Evolutionary conservation across 257 asterid genomes (phyloP).

Genomic region (Nicotiana noctiflora): DNA sequence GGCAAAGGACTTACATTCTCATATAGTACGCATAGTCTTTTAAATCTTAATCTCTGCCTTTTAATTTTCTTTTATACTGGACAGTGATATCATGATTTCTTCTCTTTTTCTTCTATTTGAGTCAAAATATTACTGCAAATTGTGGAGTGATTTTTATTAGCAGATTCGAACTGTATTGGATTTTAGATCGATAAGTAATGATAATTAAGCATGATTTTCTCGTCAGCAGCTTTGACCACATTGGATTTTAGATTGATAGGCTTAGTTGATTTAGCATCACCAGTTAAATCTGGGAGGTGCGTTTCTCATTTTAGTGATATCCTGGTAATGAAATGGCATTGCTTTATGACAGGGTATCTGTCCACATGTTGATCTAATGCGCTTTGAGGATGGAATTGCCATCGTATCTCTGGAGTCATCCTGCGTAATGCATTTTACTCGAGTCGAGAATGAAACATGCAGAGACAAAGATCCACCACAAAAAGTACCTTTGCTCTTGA

Average conservation of each 20-base stretch:
- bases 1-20: not conserved
- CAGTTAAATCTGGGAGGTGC: not conserved
- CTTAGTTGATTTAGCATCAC: not conserved
- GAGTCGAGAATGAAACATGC: slow-evolving; percentile 21
- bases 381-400: slow-evolving; percentile 90
- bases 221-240: not conserved
- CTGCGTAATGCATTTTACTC: slow-evolving; percentile 73
- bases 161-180: not conserved
- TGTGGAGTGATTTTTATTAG: not conserved
- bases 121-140: not conserved
- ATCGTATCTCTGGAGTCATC: slow-evolving; percentile 67
- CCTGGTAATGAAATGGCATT: not conserved
- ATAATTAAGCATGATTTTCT: not conserved
- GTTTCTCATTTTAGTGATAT: not conserved
- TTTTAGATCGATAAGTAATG: not conserved
- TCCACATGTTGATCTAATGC: slow-evolving; percentile 87
- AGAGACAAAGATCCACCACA: not conserved
- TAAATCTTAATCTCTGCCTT: no score
- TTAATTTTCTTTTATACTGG: not conserved
- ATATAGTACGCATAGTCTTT: not conserved
- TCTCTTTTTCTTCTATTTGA: not conserved
- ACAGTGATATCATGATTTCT: not conserved
- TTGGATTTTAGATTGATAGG: no score
- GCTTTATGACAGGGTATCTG: slow-evolving; percentile 53
- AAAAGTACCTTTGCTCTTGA: slow-evolving; percentile 54